Evolutionary conservation across 78 protist genomes (phyloP), one percentile per base, ranked within the genome.

Genomic region (Trichosphaerium sp.): DNA sequence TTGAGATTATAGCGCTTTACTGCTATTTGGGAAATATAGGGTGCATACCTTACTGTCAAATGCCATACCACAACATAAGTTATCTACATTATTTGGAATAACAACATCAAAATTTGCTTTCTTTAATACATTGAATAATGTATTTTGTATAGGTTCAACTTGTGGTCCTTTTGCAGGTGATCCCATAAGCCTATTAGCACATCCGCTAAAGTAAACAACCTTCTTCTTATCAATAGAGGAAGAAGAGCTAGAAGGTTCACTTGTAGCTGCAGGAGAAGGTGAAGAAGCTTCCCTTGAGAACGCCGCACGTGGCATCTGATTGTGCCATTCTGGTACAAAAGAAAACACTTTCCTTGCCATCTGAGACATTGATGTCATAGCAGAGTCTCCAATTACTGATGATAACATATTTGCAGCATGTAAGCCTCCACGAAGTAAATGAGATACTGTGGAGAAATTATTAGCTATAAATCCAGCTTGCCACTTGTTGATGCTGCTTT

Each of bases 31-130:
- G n/a, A n/a, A n/a, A n/a, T n/a, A n/a, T n/a, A n/a, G n/a, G n/a
- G n/a, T n/a, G n/a, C n/a, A n/a, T n/a, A n/a, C 80, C 14, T 54
- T 67, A 18, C 59, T 39, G 39, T 74, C 80, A 66, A 74, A 64
- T 37, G 57, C 34, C 29, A 62, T 56, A 2, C 80, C 80, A 15
- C 80, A 74, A 67, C 80, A 74, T 10, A 29, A 5, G 21, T 21
- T 1, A 28, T 23, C 1, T 6, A 61, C 25, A 14, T 31, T 58
- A 38, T 51, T 25, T 12, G 71, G 71, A 32, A 56, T 15, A 42
- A 56, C 26, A 29, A 74, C 66, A 11, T 43, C 40, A 4, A 58
- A 56, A 31, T 34, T 4, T 32, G 70, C 52, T 47, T 58, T 57
- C 35, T 38, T 65, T 40, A 72, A 32, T 18, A 72, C 40, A 21